Conservation (phyloP, 176 grass and related monocot genomes). For the Musa beccarii region DNA sequence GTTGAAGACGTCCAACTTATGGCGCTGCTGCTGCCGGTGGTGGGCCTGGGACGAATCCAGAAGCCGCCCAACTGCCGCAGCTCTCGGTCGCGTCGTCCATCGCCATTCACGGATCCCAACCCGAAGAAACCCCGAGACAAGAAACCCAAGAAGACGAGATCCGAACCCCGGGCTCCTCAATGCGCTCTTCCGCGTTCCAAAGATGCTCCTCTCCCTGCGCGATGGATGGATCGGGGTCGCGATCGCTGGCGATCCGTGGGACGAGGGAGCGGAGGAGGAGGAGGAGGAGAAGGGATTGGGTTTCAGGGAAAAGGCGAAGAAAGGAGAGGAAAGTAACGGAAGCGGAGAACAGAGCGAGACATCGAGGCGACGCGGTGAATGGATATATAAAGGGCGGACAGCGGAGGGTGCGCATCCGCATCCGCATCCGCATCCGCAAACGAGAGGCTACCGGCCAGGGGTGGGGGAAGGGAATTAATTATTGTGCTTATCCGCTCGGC, state of each 20-base stretch:
- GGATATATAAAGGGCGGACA: not conserved
- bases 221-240: not conserved
- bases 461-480: not conserved
- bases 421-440: not conserved
- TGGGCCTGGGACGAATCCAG: constrained; percentile 1
- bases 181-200: not conserved
- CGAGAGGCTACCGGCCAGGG: not conserved
- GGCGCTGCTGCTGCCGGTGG: constrained; percentile 39
- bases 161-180: not conserved
- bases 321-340: not conserved
- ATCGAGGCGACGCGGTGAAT: not conserved
- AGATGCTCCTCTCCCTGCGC: not conserved
- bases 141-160: not conserved
- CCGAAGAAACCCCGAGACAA: constrained; percentile 6
- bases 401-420: too few relatives aligned
- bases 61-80: constrained; percentile 47
- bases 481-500: not conserved
- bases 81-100: constrained; percentile 59
- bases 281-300: not conserved
- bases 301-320: not conserved
- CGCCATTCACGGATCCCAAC: constrained; percentile 27
- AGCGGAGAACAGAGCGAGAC: not conserved
- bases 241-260: constrained; percentile 1
- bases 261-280: not conserved
- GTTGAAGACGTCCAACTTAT: constrained; percentile 59